Base-by-base conservation (phyloP, 352 stramenopile genomes). In the Bremia lactucae region DNA sequence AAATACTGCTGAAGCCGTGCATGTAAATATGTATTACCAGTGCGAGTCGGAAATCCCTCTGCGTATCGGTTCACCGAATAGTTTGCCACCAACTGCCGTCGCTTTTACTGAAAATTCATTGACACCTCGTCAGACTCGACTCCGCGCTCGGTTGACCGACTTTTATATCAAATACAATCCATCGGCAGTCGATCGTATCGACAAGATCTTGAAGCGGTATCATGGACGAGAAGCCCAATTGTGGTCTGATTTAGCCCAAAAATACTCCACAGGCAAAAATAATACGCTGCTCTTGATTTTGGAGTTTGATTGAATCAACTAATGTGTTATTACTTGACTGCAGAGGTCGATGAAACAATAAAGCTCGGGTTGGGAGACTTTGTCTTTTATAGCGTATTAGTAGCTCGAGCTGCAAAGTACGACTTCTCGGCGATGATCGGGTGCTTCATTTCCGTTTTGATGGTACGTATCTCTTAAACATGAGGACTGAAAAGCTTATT, bases 341-440 rank as follows among this genome's bases (percentile, higher is more conserved):
- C 33, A 84, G 70, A 87, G 15, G 65, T 67, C 19, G 62, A 80
- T 21, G 89, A 87, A 39, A 94, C 82, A 19, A 97, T 97, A 45
- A 90, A 96, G 50, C 73, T 97, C 10, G 92, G 92, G 7, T 68
- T 97, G n/a, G 96, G 96, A 6, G 96, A 99, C 63, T 99, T 99
- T 59, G 95, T 99, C 19, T 99, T 99, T 57, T 99, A 99, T 66
- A 97, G 83, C 35, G 85, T 99, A 2, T 68, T 99, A 21, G 94
- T 98, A 19, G 96, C 92, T 24, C 94, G 96, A 25, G 96, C 96
- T 16, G 93, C 93, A 14, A 85, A 96, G 47, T 96, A 94, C 48
- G 94, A 96, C 37, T 97, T 98, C 52, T 87, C 88, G 11, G 82
- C 93, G 13, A 98, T 98, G 75, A 70, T 94, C 14, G 79, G 81